Evolutionary conservation across 139 green algal genomes (phyloP).

Genomic region (Chlorella vulgaris): DNA sequence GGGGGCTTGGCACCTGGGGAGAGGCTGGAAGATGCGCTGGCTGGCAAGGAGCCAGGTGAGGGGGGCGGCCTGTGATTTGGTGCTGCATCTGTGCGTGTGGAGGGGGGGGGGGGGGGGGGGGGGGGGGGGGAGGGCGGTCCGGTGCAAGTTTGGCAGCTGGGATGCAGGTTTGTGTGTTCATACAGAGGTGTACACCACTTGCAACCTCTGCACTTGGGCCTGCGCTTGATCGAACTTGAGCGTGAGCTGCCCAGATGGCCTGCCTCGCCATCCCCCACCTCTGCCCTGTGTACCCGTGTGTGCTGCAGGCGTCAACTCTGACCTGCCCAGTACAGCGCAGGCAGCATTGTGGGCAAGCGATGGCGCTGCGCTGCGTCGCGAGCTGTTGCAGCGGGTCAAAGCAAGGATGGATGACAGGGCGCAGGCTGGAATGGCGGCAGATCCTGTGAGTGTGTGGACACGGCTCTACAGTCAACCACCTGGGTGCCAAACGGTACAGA

Average conservation of each 20-base stretch:
- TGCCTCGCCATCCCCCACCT: too few species aligned
- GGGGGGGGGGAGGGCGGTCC: too few species aligned
- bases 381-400: conserved; percentile 45
- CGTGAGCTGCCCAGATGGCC: too few species aligned
- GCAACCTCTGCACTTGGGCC: too few species aligned
- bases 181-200: too few species aligned
- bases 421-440: conserved; percentile 35
- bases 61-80: too few species aligned
- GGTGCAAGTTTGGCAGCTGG: too few species aligned
- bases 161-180: too few species aligned
- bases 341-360: background rate
- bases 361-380: conserved; percentile 39
- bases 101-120: background rate
- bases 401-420: conserved; percentile 35
- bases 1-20: conserved; percentile 55
- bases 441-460: conserved; percentile 39
- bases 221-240: too few species aligned
- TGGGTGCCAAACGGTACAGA: background rate
- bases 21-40: conserved; percentile 47
- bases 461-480: background rate
- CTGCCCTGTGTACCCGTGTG: background rate
- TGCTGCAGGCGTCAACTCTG: conserved; percentile 2
- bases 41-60: background rate
- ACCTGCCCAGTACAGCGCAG: background rate
- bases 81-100: background rate